A percentile compares a stretch with the other conserved stretches of the same genome.
phyloP scores from a whole-genome alignment of 257 asterid species.

The Henckelia pumila region DNA sequence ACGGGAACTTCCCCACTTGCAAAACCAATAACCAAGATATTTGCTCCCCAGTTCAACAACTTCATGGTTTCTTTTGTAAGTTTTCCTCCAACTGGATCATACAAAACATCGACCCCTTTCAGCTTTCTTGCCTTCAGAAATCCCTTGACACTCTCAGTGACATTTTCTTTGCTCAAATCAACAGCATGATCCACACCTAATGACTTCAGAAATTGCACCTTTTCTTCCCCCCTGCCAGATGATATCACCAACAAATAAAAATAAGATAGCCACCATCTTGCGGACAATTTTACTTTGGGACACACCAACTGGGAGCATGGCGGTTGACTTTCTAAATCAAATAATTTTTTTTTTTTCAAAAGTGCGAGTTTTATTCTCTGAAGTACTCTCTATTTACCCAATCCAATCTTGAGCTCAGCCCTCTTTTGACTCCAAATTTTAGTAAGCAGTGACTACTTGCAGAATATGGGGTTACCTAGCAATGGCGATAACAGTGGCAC shows the following conservation, averaged over 20 bases:
- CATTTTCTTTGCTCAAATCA: slow-evolving; percentile 67
- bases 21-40: slow-evolving; percentile 86
- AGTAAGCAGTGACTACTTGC: slow-evolving; percentile 1
- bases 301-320: background rate
- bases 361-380: background rate
- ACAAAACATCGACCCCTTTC: slow-evolving; percentile 88
- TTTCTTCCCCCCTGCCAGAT: slow-evolving; percentile 68
- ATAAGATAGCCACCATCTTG: background rate
- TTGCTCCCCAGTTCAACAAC: slow-evolving; percentile 93
- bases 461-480: slow-evolving; percentile 57
- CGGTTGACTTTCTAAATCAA: background rate
- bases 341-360: no score
- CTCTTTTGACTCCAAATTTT: background rate
- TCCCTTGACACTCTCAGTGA: slow-evolving; percentile 67
- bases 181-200: slow-evolving; percentile 88
- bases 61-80: slow-evolving; percentile 72
- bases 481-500: slow-evolving; percentile 84
- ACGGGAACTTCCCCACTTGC: slow-evolving; percentile 93
- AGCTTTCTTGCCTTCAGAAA: slow-evolving; percentile 70
- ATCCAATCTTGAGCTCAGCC: background rate
- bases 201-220: slow-evolving; percentile 67
- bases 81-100: slow-evolving; percentile 98
- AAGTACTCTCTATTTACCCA: background rate
- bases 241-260: slow-evolving; percentile 19
- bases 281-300: slow-evolving; percentile 1